Evolutionary conservation across 78 protist species (phyloP).

Genomic region (Dictyostelium firmibasis): DNA sequence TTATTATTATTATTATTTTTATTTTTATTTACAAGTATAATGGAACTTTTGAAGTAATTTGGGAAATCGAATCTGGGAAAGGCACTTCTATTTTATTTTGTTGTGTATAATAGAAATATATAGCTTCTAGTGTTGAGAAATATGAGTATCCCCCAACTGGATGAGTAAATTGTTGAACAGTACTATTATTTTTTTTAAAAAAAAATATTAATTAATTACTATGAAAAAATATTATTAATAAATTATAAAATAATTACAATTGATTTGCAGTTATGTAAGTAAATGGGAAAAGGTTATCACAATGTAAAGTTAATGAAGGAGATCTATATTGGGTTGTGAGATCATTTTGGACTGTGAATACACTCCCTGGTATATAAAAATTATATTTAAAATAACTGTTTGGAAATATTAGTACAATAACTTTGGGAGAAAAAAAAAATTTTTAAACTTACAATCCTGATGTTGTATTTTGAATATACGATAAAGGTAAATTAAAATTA

Average conservation of each 20-base stretch:
- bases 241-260: not conserved
- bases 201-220: no score
- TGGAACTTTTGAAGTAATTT: not conserved
- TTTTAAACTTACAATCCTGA: not conserved
- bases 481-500: not conserved
- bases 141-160: not conserved
- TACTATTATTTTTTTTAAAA: not conserved
- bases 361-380: not conserved
- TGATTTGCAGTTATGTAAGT: not conserved
- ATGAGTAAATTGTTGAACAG: not conserved
- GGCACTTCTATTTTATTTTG: not conserved
- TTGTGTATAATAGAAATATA: not conserved
- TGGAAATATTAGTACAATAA: no score
- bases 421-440: no score
- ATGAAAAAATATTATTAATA: no score
- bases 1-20: no score
- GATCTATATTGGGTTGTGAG: not conserved
- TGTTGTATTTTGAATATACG: not conserved
- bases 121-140: not conserved
- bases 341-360: not conserved
- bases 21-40: no score
- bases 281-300: not conserved
- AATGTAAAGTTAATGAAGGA: not conserved
- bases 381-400: not conserved
- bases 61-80: not conserved